Evolutionary conservation across 1,139 yeast species (phyloP).

Genomic region (Taphrina communis): DNA sequence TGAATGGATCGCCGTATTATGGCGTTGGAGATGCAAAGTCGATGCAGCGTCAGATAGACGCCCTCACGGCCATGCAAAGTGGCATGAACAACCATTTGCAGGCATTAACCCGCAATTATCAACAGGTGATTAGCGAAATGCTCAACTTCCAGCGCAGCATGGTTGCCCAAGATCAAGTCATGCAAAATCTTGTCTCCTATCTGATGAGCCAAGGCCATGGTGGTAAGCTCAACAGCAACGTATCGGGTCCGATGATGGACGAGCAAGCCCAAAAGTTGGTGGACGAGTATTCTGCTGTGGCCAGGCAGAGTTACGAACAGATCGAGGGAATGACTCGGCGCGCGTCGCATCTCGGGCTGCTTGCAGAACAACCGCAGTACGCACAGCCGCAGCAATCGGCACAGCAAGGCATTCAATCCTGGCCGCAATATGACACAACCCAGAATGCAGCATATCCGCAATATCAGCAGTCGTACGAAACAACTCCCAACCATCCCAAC

Average conservation of each 20-base stretch:
- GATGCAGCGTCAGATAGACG: constrained; percentile 58
- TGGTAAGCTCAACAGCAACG: constrained; percentile 7
- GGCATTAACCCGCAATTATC: constrained; percentile 62
- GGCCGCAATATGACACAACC: constrained; percentile 20
- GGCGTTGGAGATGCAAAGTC: constrained; percentile 47
- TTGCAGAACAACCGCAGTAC: constrained; percentile 19
- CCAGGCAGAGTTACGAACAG: constrained; percentile 41
- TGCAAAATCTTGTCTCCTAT: constrained; percentile 41
- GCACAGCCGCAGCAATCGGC: constrained; percentile 30
- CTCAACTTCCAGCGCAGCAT: constrained; percentile 41
- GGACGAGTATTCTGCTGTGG: constrained; percentile 39
- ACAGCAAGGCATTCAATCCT: background rate
- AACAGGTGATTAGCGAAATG: constrained; percentile 57
- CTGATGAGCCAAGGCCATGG: constrained; percentile 20
- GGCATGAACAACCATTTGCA: constrained; percentile 57
- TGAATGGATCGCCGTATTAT: constrained; percentile 20
- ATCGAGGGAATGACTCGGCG: constrained; percentile 39
- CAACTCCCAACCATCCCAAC: background rate
- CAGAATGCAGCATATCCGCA: constrained; percentile 12
- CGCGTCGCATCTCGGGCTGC: constrained; percentile 38
- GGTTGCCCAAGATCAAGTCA: constrained; percentile 41
- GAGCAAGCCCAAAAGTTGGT: constrained; percentile 42
- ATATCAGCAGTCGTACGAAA: constrained; percentile 9
- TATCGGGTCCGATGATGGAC: background rate
- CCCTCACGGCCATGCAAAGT: constrained; percentile 56